phyloP scores from a whole-genome alignment of 148 eudicot genomes.

The Heliosperma pusillum region DNA sequence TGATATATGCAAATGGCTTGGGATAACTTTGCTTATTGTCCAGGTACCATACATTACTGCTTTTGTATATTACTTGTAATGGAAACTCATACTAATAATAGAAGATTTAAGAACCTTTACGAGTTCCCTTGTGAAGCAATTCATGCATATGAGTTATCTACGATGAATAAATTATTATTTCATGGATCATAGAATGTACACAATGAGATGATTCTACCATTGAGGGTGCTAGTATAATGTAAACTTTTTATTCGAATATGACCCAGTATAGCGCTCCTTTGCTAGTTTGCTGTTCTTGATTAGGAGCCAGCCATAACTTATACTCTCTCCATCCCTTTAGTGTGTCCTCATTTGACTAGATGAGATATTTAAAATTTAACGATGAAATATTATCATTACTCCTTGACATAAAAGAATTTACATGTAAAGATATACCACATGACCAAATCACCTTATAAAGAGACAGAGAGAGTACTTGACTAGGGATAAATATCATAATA shows the following conservation, averaged over 20 bases:
- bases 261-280: neutral
- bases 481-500: too few relatives aligned
- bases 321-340: too few relatives aligned
- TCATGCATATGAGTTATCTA: neutral
- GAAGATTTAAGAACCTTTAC: neutral
- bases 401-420: too few relatives aligned
- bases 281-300: neutral
- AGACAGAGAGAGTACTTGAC: too few relatives aligned
- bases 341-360: too few relatives aligned
- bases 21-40: constrained; percentile 47
- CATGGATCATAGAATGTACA: neutral
- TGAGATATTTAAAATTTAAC: too few relatives aligned
- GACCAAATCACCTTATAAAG: too few relatives aligned
- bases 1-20: constrained; percentile 64
- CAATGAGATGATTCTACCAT: neutral
- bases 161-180: neutral
- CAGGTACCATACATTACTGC: constrained; percentile 41
- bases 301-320: neutral
- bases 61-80: neutral
- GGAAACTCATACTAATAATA: neutral
- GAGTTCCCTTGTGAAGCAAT: neutral
- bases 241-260: neutral
- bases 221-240: neutral
- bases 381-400: too few relatives aligned
- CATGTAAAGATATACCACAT: too few relatives aligned